Evolutionary conservation across 1,284 basidiomycete genomes (phyloP).

Genomic region (Tilletia indica): DNA sequence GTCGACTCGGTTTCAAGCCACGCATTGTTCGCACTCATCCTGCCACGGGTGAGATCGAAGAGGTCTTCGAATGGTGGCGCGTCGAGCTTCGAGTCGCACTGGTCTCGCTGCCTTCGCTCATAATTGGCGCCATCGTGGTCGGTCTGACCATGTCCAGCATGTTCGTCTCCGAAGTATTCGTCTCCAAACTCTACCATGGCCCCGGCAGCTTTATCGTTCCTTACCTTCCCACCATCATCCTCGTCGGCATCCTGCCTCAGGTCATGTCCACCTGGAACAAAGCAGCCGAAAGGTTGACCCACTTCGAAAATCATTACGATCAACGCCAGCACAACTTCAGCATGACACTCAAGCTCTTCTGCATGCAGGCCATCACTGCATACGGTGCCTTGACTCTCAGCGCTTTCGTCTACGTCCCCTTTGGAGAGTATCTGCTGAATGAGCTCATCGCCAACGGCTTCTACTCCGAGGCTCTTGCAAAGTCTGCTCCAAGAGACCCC

Average conservation of each 20-base stretch:
- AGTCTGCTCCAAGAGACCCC: slow-evolving; percentile 29
- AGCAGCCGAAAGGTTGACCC: slow-evolving; percentile 70
- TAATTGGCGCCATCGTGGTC: slow-evolving; percentile 72
- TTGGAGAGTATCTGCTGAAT: slow-evolving; percentile 51
- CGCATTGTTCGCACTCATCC: slow-evolving; percentile 33
- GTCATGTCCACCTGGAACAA: slow-evolving; percentile 75
- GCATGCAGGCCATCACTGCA: slow-evolving; percentile 80
- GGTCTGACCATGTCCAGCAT: slow-evolving; percentile 59
- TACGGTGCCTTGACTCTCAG: slow-evolving; percentile 62
- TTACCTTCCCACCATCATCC: slow-evolving; percentile 79
- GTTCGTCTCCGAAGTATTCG: slow-evolving; percentile 56
- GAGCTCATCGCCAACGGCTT: slow-evolving; percentile 44
- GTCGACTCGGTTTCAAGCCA: slow-evolving; percentile 43
- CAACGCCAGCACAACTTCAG: slow-evolving; percentile 73
- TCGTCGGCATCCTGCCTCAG: slow-evolving; percentile 77
- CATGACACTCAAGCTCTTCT: slow-evolving; percentile 87
- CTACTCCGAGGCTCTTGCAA: slow-evolving; percentile 36
- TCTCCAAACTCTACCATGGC: slow-evolving; percentile 65
- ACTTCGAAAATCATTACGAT: slow-evolving; percentile 63
- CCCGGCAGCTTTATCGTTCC: slow-evolving; percentile 72
- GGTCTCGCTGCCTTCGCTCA: slow-evolving; percentile 71
- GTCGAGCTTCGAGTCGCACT: slow-evolving; percentile 68
- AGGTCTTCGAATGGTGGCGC: slow-evolving; percentile 55
- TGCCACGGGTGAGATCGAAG: slow-evolving; percentile 46
- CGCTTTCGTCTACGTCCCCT: slow-evolving; percentile 55